Percentiles rank a stretch among this genome's conserved stretches.
phyloP scores from a whole-genome alignment of 768 basidiomycete genomes.

The Kwoniella shandongensis region DNA sequence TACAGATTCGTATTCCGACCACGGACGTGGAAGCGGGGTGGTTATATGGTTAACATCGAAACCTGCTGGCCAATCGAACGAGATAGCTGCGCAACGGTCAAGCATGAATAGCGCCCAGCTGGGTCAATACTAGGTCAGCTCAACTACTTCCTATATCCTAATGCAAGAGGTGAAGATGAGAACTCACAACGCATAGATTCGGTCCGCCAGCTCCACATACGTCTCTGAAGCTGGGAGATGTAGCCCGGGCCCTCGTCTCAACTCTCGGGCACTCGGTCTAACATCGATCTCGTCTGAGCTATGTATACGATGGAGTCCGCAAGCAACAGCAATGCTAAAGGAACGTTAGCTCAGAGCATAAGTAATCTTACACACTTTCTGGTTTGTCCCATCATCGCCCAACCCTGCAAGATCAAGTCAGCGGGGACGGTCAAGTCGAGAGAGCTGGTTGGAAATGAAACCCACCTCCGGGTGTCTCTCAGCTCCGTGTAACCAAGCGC shows the following conservation, averaged over 20 bases:
- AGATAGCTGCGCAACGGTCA: slow-evolving; percentile 24
- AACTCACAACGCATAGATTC: slow-evolving; percentile 35
- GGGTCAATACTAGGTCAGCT: not conserved
- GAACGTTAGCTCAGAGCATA: not conserved
- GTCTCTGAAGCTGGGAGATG: not conserved
- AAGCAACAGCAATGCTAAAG: slow-evolving; percentile 16
- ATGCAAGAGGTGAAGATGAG: not conserved
- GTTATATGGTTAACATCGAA: slow-evolving; percentile 14
- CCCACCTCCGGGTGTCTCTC: slow-evolving; percentile 22
- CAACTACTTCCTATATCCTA: not conserved
- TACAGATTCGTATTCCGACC: slow-evolving; percentile 29
- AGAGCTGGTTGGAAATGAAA: not conserved
- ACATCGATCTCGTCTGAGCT: slow-evolving; percentile 3
- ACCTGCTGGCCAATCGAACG: slow-evolving; percentile 14
- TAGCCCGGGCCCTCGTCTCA: not conserved
- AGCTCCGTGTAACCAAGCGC: slow-evolving; percentile 13
- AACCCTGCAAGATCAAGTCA: slow-evolving; percentile 15
- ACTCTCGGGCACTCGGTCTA: not conserved
- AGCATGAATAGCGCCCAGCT: slow-evolving; percentile 33
- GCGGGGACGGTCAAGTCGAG: not conserved
- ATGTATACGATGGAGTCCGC: slow-evolving; percentile 18
- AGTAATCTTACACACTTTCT: slow-evolving; percentile 7
- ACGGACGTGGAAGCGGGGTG: slow-evolving; percentile 26
- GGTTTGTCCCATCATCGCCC: slow-evolving; percentile 21
- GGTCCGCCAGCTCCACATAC: slow-evolving; percentile 24